Evolutionary conservation across 2,329 filamentous ascomycete genomes (phyloP), one percentile per base, ranked within the genome.

Genomic region (Penicillium sp.): DNA sequence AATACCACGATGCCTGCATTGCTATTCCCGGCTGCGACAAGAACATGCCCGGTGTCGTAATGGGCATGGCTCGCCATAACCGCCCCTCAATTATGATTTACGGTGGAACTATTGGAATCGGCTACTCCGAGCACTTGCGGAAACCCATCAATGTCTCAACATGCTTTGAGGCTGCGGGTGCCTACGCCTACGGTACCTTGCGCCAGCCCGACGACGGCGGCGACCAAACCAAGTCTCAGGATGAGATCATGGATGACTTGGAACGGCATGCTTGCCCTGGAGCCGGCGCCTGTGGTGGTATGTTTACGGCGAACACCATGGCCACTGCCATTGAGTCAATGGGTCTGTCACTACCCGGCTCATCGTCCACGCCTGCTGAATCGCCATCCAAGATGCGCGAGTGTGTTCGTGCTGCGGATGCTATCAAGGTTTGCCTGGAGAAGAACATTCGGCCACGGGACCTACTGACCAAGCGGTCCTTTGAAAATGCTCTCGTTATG

Each of bases 251-350:
- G 79, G 85, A 89, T 29, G 93, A 97, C 71, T 86, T 96, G 49
- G 89, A 93, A 77, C 81, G 80, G 61, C 83, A 94, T 68, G 87
- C 91, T 2, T 96, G 92, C 72, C 89, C 89, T 1, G 86, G 86
- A 9, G 85, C 86, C 1, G 91, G 91, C 31, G 92, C 90, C 1
- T 96, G 91, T 63, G 91, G 91, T 47, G 91, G 93, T 19, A 96
- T 96, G 92, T 96, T 92, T 78, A 96, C 92, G 0, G 92, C 92
- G 63, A 96, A 96, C 77, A 96, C 91, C 25, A 93, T 96, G 90
- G 90, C 91, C 4, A 93, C 90, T 0, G 90, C 90, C 15, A 91
- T 96, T 63, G 91, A 96, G 78, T 90, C 90, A 42, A 91, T 96
- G 83, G 92, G 92, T 29, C 81, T 96, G 31, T 87, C 87, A 0